Percentiles rank a stretch among this genome's conserved stretches.
Conservation (phyloP, 768 basidiomycete species). For the Mrakia gelida region DNA sequence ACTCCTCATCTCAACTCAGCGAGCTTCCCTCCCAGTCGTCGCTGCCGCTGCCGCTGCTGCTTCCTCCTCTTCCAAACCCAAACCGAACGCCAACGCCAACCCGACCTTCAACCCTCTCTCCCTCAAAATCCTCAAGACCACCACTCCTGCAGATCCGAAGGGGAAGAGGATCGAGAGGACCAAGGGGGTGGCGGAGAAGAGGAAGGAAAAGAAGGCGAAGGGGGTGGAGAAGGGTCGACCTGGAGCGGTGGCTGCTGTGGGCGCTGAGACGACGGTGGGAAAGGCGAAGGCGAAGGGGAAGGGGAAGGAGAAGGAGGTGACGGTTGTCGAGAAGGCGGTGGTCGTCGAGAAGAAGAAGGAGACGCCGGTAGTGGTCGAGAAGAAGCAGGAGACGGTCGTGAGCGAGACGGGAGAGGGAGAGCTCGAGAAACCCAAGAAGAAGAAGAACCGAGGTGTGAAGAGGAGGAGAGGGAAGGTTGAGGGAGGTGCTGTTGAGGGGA, state of each 20-base stretch:
- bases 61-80: background rate
- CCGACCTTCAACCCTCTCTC: conserved; percentile 5
- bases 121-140: conserved; percentile 27
- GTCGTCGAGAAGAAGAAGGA: background rate
- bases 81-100: background rate
- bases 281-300: background rate
- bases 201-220: conserved; percentile 21
- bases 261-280: background rate
- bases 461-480: background rate
- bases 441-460: conserved; percentile 1
- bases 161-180: background rate
- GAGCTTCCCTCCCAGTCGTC: background rate
- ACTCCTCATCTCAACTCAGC: background rate
- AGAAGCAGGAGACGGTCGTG: background rate
- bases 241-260: background rate
- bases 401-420: background rate
- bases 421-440: background rate
- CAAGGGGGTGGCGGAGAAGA: conserved; percentile 9
- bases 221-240: background rate
- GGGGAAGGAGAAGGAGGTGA: background rate
- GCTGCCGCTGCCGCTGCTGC: background rate
- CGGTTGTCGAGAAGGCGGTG: background rate
- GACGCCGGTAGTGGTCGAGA: background rate
- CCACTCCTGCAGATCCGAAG: conserved; percentile 14
- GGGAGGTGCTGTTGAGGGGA: background rate